Evolutionary conservation across 2,329 filamentous ascomycete species (phyloP), one percentile per base, ranked within the genome.

Genomic region (Diaporthe amygdali): DNA sequence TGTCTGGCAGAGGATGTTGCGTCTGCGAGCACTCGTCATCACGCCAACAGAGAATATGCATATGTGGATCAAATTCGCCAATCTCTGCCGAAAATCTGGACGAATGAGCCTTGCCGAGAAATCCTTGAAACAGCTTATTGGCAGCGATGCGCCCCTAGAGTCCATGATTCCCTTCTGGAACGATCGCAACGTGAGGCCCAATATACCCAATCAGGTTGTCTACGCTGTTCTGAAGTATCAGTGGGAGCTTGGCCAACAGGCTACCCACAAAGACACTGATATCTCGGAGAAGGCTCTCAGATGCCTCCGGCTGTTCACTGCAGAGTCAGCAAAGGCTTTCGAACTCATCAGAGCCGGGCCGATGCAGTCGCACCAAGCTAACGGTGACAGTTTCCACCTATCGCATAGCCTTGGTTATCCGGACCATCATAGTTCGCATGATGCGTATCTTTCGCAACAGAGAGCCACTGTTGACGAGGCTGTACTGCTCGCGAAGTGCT

Each of bases 11-110:
- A 91, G 96, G 72, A 98, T 98, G 94, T 90, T 99, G 69, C 96
- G 97, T 79, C 91, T 99, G 39, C 91, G 96, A 72, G 94, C 95
- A 25, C 87, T 99, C 66, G 96, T 99, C 71, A 96, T 98, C 73
- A 92, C 92, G 0, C 96, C 97, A 0, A 90, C 90, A 41, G 95
- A 99, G 80, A 98, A 98, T 78, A 94, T 97, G 86, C 94, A 97
- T 77, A 99, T 99, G 95, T 98, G 95, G 91, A 98, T 99, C 85
- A 99, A 99, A 80, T 99, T 98, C 80, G 94, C 96, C 77, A 99
- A 98, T 77, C 90, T 99, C 7, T 99, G 97, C 82, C 93, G 97
- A 77, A 99, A 99, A 82, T 97, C 96, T 54, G 93, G 94, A 71
- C 93, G 96, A 37, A 95, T 96, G 87, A 96, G 96, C 12, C 89